phyloP scores from a whole-genome alignment of 2,329 filamentous ascomycete genomes.

The Penicillium janthinellum region DNA sequence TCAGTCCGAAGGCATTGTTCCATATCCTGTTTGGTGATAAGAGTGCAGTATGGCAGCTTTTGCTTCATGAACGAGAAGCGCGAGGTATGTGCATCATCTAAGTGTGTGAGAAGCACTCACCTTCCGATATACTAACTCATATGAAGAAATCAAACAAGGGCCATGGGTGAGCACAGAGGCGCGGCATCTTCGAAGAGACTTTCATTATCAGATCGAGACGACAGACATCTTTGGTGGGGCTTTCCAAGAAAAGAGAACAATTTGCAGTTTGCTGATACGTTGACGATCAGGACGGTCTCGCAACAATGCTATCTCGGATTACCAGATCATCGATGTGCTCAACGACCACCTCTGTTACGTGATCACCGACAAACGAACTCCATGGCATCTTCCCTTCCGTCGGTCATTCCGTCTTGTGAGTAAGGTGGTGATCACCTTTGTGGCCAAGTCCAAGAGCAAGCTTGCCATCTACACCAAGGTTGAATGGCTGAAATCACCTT shows the following conservation, averaged over 20 bases:
- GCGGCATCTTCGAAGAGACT: conserved; percentile 72
- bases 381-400: conserved; percentile 84
- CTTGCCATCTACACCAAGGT: conserved; percentile 83
- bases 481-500: conserved; percentile 76
- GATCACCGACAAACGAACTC: conserved; percentile 63
- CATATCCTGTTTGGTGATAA: conserved; percentile 97
- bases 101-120: background rate
- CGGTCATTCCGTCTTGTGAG: conserved; percentile 78
- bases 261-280: conserved; percentile 11
- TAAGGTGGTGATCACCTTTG: conserved; percentile 91
- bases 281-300: conserved; percentile 48
- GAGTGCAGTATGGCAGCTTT: conserved; percentile 86
- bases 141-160: conserved; percentile 72
- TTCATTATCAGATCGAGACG: conserved; percentile 75
- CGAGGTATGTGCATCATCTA: conserved; percentile 48
- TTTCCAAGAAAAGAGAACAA: background rate
- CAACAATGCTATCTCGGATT: conserved; percentile 70
- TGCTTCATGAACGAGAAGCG: conserved; percentile 81
- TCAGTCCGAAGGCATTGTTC: conserved; percentile 92
- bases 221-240: conserved; percentile 64
- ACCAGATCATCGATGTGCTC: conserved; percentile 82
- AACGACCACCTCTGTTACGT: conserved; percentile 75
- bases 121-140: conserved; percentile 19
- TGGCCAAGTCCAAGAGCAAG: conserved; percentile 89
- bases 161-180: conserved; percentile 77